Percentiles rank a stretch among this genome's conserved stretches.
These are phyloP conservation scores for Sarocladium oryzae DNA, from an alignment of 2,329 filamentous ascomycete species.

Conservation along the genomic window DNA sequence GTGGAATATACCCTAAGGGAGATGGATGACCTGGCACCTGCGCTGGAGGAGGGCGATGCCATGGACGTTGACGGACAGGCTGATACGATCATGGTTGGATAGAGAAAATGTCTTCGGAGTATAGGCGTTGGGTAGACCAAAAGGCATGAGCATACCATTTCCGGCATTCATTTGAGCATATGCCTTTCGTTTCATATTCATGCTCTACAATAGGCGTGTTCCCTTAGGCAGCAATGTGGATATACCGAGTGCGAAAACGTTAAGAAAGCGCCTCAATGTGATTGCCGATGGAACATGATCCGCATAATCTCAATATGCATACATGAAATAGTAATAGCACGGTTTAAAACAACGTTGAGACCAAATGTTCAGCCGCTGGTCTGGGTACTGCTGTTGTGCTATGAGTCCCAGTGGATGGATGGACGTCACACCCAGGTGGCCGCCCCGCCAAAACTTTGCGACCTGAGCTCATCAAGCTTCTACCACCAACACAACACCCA, in stretches of 20 bases:
- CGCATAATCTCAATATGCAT: too few relatives aligned
- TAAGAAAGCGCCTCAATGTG: too few relatives aligned
- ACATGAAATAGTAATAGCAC: too few relatives aligned
- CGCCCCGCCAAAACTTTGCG: constrained; percentile 10
- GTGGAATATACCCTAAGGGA: constrained; percentile 88
- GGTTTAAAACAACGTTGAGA: too few relatives aligned
- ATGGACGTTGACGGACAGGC: constrained; percentile 29
- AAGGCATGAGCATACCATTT: constrained; percentile 8
- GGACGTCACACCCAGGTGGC: neutral
- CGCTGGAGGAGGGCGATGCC: constrained; percentile 25
- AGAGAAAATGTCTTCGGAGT: constrained; percentile 10
- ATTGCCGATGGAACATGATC: too few relatives aligned
- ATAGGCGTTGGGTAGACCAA: constrained; percentile 11
- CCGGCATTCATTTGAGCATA: constrained; percentile 9
- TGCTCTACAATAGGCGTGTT: too few relatives aligned
- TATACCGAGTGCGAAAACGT: too few relatives aligned
- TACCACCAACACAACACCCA: neutral
- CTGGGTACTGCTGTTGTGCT: too few relatives aligned
- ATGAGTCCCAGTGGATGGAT: neutral
- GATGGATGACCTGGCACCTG: constrained; percentile 70
- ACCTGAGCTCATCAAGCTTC: neutral
- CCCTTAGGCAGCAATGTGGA: too few relatives aligned
- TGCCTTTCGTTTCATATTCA: neutral
- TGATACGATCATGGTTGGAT: constrained; percentile 37
- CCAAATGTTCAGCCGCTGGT: too few relatives aligned